These are phyloP conservation scores for Paramecium biaurelia DNA, from an alignment of 73 alveolate species.

Conservation along the genomic window DNA sequence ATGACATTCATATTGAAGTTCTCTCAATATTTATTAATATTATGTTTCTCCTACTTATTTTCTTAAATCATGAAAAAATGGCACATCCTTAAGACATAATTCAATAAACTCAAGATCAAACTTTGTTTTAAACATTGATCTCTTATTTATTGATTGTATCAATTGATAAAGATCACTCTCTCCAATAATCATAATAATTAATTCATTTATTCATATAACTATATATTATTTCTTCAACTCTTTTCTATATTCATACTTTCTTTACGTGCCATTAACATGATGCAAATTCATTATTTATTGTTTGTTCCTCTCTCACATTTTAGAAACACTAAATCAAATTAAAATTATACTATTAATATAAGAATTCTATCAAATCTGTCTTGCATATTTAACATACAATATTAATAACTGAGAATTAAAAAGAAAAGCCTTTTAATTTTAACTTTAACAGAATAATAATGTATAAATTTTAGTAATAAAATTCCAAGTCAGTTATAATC, in stretches of 20 bases:
- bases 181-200: background rate
- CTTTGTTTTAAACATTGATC: slow-evolving; percentile 40
- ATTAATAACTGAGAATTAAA: too few relatives aligned
- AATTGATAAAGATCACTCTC: slow-evolving; percentile 19
- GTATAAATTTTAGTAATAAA: too few relatives aligned
- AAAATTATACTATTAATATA: too few relatives aligned
- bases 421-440: too few relatives aligned
- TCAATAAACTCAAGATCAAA: slow-evolving; percentile 37
- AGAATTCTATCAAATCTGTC: too few relatives aligned
- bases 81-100: background rate
- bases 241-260: too few relatives aligned
- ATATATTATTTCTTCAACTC: background rate
- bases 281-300: too few relatives aligned
- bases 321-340: too few relatives aligned
- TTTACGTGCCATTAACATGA: too few relatives aligned
- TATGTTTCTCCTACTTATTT: slow-evolving; percentile 25
- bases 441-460: too few relatives aligned
- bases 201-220: background rate
- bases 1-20: slow-evolving; percentile 40
- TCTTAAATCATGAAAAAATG: slow-evolving; percentile 23
- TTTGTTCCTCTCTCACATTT: background rate
- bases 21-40: slow-evolving; percentile 29
- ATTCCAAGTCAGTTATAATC: too few relatives aligned
- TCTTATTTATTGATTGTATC: background rate
- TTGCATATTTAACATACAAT: too few relatives aligned